phyloP scores from a whole-genome alignment of 148 eudicot genomes.

The Amaranthus cruentus region DNA sequence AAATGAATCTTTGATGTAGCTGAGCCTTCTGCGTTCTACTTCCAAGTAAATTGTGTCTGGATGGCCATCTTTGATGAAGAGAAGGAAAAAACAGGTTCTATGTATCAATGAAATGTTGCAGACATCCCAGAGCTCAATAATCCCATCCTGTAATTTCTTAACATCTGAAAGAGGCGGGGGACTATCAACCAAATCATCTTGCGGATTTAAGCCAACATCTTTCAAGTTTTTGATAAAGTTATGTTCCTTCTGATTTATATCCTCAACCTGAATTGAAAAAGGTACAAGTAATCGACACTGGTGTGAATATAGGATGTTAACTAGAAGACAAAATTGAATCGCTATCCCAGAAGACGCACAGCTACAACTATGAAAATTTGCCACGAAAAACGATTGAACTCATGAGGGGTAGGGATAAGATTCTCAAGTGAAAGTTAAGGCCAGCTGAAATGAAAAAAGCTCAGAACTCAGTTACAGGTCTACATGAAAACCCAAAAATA shows the following conservation, averaged over 20 bases:
- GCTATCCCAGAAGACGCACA: not conserved
- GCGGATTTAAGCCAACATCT: slow-evolving; percentile 79
- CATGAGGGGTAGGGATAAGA: not conserved
- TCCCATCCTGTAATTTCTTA: slow-evolving; percentile 61
- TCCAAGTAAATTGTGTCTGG: slow-evolving; percentile 85
- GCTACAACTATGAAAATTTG: too few species aligned
- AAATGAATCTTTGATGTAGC: slow-evolving; percentile 61
- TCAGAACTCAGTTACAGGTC: not conserved
- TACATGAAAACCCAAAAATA: slow-evolving; percentile 10
- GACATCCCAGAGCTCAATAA: slow-evolving; percentile 69
- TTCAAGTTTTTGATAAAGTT: slow-evolving; percentile 37
- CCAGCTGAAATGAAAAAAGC: not conserved
- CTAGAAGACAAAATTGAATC: not conserved
- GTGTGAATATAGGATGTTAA: not conserved
- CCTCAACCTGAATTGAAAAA: slow-evolving; percentile 31
- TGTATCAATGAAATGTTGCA: slow-evolving; percentile 81
- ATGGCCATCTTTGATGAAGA: slow-evolving; percentile 63
- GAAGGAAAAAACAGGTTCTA: slow-evolving; percentile 80
- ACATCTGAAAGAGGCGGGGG: slow-evolving; percentile 59
- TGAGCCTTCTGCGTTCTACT: slow-evolving; percentile 76
- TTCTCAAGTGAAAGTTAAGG: not conserved
- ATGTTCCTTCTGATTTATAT: slow-evolving; percentile 18
- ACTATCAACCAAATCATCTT: slow-evolving; percentile 38
- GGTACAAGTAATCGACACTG: not conserved
- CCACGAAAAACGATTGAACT: not conserved